phyloP scores from a whole-genome alignment of 2,329 filamentous ascomycete genomes.

The Teratosphaeria destructans region DNA sequence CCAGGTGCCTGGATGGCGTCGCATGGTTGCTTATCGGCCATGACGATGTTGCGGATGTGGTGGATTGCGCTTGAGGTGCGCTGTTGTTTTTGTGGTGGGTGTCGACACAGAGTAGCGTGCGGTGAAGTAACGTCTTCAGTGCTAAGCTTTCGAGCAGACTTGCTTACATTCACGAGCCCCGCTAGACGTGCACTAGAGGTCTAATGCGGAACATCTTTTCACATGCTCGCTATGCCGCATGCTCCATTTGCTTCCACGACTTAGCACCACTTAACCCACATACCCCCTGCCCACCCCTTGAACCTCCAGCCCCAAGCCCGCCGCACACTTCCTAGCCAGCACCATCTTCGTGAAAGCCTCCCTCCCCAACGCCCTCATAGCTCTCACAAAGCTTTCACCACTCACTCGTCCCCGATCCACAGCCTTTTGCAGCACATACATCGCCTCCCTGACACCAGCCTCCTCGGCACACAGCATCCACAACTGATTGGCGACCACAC shows the following conservation, averaged over 20 bases:
- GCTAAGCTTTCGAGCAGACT: neutral
- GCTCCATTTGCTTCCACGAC: no score
- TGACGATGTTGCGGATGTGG: neutral
- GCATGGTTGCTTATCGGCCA: neutral
- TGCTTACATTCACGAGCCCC: neutral
- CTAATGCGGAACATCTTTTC: neutral
- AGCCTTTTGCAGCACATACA: conserved; percentile 69
- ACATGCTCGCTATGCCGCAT: neutral
- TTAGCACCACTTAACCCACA: neutral
- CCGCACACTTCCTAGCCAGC: conserved; percentile 64
- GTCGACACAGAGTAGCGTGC: neutral
- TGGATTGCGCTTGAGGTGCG: neutral
- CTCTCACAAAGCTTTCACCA: conserved; percentile 64
- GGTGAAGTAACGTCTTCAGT: neutral
- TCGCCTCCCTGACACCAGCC: conserved; percentile 70
- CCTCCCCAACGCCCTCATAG: conserved; percentile 59
- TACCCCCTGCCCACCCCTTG: neutral
- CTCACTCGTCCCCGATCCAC: conserved; percentile 63
- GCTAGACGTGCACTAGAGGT: neutral
- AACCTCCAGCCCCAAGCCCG: conserved; percentile 57
- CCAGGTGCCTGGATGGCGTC: neutral
- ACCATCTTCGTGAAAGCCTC: conserved; percentile 82
- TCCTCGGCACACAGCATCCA: conserved; percentile 87
- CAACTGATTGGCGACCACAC: conserved; percentile 83
- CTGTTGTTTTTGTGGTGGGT: neutral